Conservation (phyloP, 176 grass and related monocot genomes). For the Oryza rufipogon region DNA sequence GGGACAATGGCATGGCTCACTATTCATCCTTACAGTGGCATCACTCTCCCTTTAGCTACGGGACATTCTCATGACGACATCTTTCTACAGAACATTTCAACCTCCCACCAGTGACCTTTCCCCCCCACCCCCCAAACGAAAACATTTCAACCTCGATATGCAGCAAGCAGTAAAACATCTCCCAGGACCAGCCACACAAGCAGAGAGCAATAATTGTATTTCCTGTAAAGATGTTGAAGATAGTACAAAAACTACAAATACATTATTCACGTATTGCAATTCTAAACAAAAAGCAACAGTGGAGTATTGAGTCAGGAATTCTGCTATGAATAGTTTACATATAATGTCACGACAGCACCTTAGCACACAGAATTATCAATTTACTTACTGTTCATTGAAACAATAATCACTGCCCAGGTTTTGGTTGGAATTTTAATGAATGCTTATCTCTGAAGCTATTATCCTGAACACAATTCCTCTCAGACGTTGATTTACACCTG, state of each 20-base stretch:
- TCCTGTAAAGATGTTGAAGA: background rate
- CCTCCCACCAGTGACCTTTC: background rate
- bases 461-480: no score
- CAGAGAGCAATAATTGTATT: background rate
- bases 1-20: background rate
- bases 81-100: background rate
- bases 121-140: background rate
- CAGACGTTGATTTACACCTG: no score
- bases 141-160: background rate
- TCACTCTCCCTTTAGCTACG: conserved; percentile 36
- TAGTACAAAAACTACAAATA: background rate
- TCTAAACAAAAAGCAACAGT: conserved; percentile 22
- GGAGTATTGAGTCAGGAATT: background rate
- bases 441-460: no score
- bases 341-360: background rate
- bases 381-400: conserved; percentile 10
- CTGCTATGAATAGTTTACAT: conserved; percentile 3
- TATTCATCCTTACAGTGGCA: conserved; percentile 22
- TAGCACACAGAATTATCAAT: background rate
- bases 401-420: conserved; percentile 16
- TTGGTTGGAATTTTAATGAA: conserved; percentile 5
- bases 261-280: background rate
- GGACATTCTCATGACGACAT: conserved; percentile 52
- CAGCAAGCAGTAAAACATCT: conserved; percentile 32
- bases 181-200: background rate